phyloP scores from a whole-genome alignment of 2,329 filamentous ascomycete genomes.

The Nannizziopsis arthrosporioides region DNA sequence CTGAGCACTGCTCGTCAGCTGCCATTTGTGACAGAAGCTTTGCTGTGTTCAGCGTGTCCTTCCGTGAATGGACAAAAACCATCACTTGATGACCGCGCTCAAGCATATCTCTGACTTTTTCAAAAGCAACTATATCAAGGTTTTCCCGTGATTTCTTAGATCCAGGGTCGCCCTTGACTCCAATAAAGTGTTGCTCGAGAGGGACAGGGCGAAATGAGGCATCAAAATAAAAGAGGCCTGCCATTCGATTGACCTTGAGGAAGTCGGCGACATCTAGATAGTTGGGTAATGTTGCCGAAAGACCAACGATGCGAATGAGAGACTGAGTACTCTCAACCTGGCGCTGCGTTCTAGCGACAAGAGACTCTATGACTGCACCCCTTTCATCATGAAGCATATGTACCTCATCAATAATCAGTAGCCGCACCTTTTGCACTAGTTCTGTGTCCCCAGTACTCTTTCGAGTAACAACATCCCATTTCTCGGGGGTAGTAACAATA shows the following conservation, averaged over 20 bases:
- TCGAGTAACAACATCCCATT: conserved; percentile 96
- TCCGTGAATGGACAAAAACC: conserved; percentile 96
- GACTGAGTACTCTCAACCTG: conserved; percentile 98
- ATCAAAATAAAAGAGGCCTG: conserved; percentile 94
- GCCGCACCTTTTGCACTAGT: conserved; percentile 87
- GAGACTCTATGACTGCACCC: conserved; percentile 86
- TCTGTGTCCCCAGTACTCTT: conserved; percentile 97
- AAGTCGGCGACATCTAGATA: conserved; percentile 96
- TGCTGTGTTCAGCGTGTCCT: conserved; percentile 83
- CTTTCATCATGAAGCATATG: conserved; percentile 99
- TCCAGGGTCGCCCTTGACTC: conserved; percentile 61
- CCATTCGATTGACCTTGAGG: conserved; percentile 84
- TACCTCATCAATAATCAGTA: conserved; percentile 96
- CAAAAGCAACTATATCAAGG: conserved; percentile 73
- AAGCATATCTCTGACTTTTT: conserved; percentile 91
- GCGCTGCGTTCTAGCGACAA: conserved; percentile 86
- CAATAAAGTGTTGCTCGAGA: conserved; percentile 92
- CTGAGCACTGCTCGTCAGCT: conserved; percentile 61
- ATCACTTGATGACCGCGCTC: conserved; percentile 89
- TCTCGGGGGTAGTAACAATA: conserved; percentile 96
- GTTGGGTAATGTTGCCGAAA: conserved; percentile 92
- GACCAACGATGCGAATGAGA: conserved; percentile 85
- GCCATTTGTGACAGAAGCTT: conserved; percentile 79
- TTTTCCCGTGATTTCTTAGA: conserved; percentile 76
- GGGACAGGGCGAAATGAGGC: conserved; percentile 91